phyloP scores from a whole-genome alignment of 1,139 yeast genomes.

The Hansenula sp. region DNA sequence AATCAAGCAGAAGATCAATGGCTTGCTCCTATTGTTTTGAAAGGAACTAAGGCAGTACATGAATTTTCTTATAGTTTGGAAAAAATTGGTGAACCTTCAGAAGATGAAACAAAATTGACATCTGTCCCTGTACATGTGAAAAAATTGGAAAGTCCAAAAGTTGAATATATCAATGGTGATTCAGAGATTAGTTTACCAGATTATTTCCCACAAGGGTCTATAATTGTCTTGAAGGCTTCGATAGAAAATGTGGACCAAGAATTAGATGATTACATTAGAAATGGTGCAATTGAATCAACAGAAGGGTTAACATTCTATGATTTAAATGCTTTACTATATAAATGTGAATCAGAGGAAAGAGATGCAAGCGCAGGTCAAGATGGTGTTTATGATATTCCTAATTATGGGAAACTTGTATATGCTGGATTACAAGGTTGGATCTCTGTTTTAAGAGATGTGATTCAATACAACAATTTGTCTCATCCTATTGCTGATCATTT shows the following conservation, averaged over 20 bases:
- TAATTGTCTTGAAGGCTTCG: slow-evolving; percentile 74
- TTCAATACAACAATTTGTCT: slow-evolving; percentile 70
- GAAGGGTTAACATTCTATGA: slow-evolving; percentile 56
- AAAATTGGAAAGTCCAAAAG: slow-evolving; percentile 45
- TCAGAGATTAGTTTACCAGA: slow-evolving; percentile 53
- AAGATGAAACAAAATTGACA: slow-evolving; percentile 35
- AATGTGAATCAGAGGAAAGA: slow-evolving; percentile 83
- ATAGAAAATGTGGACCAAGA: slow-evolving; percentile 52
- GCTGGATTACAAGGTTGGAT: slow-evolving; percentile 96
- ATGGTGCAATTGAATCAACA: slow-evolving; percentile 76
- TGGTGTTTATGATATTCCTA: slow-evolving; percentile 74
- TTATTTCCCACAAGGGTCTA: slow-evolving; percentile 82
- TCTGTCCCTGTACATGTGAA: slow-evolving; percentile 65
- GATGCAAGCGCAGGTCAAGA: slow-evolving; percentile 69
- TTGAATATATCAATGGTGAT: slow-evolving; percentile 39
- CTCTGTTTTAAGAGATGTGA: slow-evolving; percentile 57
- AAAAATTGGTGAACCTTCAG: slow-evolving; percentile 45
- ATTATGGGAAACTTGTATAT: slow-evolving; percentile 67
- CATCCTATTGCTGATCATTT: slow-evolving; percentile 80
- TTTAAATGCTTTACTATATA: slow-evolving; percentile 69
- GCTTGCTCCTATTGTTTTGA: slow-evolving; percentile 56
- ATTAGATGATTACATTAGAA: slow-evolving; percentile 59
- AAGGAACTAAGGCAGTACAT: slow-evolving; percentile 61
- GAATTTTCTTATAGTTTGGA: slow-evolving; percentile 58
- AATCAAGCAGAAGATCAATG: slow-evolving; percentile 39